Evolutionary conservation across 1,284 basidiomycete species (phyloP), one percentile per base, ranked within the genome.

Genomic region (Cryptococcus sp.): DNA sequence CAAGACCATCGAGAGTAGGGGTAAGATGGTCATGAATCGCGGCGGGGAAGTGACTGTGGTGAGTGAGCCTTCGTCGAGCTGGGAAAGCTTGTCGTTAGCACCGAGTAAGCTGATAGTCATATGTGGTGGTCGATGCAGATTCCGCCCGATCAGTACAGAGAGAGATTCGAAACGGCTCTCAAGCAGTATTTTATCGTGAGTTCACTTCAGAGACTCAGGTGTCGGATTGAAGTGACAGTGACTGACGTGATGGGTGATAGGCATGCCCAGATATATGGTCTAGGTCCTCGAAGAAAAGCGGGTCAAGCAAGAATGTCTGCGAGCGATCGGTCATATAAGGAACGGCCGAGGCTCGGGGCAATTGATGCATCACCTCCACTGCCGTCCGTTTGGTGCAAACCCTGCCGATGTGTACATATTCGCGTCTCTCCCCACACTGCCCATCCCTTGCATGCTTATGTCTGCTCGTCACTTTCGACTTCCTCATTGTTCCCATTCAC

Each of bases 41-140:
- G 71, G 68, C 22, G 71, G 71, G 10, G 69, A 74, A 11, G 72
- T 74, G 17, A 74, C 72, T 2, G 63, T 74, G 44, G 72, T 72
- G 49, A 59, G 72, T 64, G 8, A 2, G 6, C 27, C 17, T 22
- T 23, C 27, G 22, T 47, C 44, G 41, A 20, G 39, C 10, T 5
- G 17, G 23, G 2, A 47, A 20, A 17, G 10, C 49, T 56, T 23
- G 47, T n/a, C 52, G 23, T 27, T 15, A 5, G 13, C 7, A 20
- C 23, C 48, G 46, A 39, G 47, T 5, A 41, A 1, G 13, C 17
- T 27, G 25, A n/a, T 25, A 5, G 17, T 22, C 5, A 25, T 15
- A 17, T 25, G 42, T 38, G 39, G 31, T 20, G 44, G 40, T 55
- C 50, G 38, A 31, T 42, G 15, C 39, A 73, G 72, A 72, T 74